Evolutionary conservation across 257 asterid species (phyloP).

Genomic region (Paraleonurus japonicus): DNA sequence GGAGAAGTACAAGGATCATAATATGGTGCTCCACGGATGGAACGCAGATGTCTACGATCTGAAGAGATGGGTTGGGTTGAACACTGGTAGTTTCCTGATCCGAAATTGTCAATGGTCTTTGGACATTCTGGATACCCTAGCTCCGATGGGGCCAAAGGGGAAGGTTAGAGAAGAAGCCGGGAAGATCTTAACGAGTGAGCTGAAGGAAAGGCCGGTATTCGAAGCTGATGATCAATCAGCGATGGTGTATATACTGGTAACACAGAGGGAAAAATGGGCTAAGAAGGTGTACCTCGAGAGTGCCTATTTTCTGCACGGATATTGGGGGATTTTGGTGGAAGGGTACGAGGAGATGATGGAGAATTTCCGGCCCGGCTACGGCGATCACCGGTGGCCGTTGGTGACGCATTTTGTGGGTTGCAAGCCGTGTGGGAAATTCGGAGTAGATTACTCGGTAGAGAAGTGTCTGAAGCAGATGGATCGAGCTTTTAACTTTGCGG

Average conservation of each 20-base stretch:
- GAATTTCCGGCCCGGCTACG: not conserved
- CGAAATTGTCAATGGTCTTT: not conserved
- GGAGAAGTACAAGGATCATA: not conserved
- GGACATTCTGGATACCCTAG: not conserved
- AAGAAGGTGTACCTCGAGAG: not conserved
- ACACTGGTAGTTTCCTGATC: conserved; percentile 1
- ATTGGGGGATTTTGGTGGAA: conserved; percentile 4
- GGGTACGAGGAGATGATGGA: not conserved
- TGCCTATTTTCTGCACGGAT: not conserved
- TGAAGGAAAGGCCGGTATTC: not conserved
- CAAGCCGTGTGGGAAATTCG: not conserved
- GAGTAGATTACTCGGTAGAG: not conserved
- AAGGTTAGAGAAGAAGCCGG: not conserved
- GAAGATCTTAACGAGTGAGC: not conserved
- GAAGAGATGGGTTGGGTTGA: not conserved
- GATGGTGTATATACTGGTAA: not conserved
- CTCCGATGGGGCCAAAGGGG: conserved; percentile 8
- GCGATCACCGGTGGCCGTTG: not conserved
- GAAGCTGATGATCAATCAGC: not conserved
- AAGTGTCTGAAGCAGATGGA: not conserved
- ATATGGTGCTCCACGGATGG: not conserved
- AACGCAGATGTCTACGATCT: not conserved
- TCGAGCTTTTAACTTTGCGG: conserved; percentile 1
- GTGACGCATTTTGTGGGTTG: conserved; percentile 2
- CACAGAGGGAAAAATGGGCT: not conserved